phyloP scores from a whole-genome alignment of 2,329 filamentous ascomycete genomes.

The Trichoderma polysporum region DNA sequence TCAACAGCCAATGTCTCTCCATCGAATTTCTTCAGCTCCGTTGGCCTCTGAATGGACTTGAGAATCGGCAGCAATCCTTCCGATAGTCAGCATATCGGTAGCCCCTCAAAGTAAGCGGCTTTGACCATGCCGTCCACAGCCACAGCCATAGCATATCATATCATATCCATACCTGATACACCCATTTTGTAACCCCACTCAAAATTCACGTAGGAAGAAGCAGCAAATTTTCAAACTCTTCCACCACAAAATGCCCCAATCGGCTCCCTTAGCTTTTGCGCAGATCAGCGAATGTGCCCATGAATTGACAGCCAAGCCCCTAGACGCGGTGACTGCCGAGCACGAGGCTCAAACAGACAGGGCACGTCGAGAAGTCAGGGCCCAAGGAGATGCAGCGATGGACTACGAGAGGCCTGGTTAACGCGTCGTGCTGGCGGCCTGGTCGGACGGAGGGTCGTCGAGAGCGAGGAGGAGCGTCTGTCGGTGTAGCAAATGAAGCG shows the following conservation, averaged over 20 bases:
- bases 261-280: neutral
- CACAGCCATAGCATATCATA: neutral
- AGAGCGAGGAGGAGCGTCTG: neutral
- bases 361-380: neutral
- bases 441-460: neutral
- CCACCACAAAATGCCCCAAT: neutral
- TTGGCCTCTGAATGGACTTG: slow-evolving; percentile 93
- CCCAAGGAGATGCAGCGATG: neutral
- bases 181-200: slow-evolving; percentile 33
- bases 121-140: neutral
- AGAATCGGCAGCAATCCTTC: slow-evolving; percentile 83
- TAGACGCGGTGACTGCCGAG: slow-evolving; percentile 15
- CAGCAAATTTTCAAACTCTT: neutral
- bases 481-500: slow-evolving; percentile 9
- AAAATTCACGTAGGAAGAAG: neutral
- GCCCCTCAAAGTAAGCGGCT: neutral
- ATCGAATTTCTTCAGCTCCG: slow-evolving; percentile 79
- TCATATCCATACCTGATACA: slow-evolving; percentile 35
- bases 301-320: neutral
- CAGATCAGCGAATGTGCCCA: neutral
- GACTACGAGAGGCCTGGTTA: neutral
- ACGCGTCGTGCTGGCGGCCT: slow-evolving; percentile 7
- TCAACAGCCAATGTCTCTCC: slow-evolving; percentile 93
- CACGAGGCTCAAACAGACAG: slow-evolving; percentile 12
- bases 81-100: slow-evolving; percentile 25